These are phyloP conservation scores for Alternaria arbusti DNA, from an alignment of 2,329 filamentous ascomycete genomes.

Conservation along the genomic window DNA sequence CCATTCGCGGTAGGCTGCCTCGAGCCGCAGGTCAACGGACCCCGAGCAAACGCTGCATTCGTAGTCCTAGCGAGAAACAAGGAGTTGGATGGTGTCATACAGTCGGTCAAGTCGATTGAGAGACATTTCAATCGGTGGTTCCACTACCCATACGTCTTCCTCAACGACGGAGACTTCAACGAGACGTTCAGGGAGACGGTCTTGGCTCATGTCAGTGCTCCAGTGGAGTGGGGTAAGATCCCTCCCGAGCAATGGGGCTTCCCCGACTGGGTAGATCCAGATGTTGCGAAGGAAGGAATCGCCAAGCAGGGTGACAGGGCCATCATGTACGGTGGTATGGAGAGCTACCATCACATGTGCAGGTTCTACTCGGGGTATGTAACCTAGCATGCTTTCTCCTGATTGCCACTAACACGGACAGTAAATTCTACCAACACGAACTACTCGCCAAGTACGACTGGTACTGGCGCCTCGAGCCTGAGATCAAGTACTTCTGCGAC, in stretches of 20 bases:
- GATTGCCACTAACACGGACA: constrained; percentile 39
- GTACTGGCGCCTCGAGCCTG: constrained; percentile 99
- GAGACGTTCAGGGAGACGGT: constrained; percentile 89
- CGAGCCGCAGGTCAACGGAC: constrained; percentile 74
- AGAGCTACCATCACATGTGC: constrained; percentile 99
- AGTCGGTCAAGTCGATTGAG: constrained; percentile 97
- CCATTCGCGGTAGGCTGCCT: constrained; percentile 92
- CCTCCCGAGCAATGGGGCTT: constrained; percentile 92
- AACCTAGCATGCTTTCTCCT: not conserved
- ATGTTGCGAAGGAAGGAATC: constrained; percentile 94
- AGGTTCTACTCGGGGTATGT: constrained; percentile 95
- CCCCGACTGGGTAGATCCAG: constrained; percentile 93
- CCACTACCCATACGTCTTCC: constrained; percentile 96
- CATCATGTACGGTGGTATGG: constrained; percentile 99
- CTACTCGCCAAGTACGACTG: constrained; percentile 96
- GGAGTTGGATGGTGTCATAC: constrained; percentile 92
- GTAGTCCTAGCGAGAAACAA: constrained; percentile 96
- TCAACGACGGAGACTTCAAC: constrained; percentile 98
- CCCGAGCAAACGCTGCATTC: constrained; percentile 91
- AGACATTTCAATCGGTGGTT: constrained; percentile 99
- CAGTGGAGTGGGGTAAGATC: constrained; percentile 94
- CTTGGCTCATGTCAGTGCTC: constrained; percentile 83
- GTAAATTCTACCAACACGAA: constrained; percentile 97
- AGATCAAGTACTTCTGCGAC: constrained; percentile 99
- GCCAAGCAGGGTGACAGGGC: constrained; percentile 94